Conservation (phyloP, 192 early-diverging fungal species). For the Tieghemiomyces parasiticus region DNA sequence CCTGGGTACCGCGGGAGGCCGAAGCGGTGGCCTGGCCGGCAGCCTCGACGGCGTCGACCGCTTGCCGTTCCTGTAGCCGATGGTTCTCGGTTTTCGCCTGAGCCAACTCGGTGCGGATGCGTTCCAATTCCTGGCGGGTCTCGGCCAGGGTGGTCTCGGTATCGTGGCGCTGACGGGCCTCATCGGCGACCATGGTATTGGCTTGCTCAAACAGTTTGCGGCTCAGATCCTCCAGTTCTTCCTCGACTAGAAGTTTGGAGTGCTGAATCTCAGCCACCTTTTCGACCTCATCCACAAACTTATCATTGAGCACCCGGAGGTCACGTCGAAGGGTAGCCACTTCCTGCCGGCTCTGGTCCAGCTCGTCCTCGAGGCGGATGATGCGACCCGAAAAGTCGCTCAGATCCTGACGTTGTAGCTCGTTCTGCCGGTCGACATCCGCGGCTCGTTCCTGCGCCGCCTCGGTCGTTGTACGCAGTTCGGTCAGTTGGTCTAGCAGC, state of each 20-base stretch:
- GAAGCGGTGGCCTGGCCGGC: slow-evolving; percentile 11
- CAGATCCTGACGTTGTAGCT: slow-evolving; percentile 45
- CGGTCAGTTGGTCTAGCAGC: slow-evolving; percentile 13
- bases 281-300: slow-evolving; percentile 64
- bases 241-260: slow-evolving; percentile 82
- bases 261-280: slow-evolving; percentile 76
- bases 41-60: background rate
- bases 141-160: slow-evolving; percentile 49
- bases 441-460: slow-evolving; percentile 54
- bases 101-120: slow-evolving; percentile 75
- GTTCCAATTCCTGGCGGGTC: slow-evolving; percentile 44
- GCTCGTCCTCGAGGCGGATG: slow-evolving; percentile 16
- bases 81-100: slow-evolving; percentile 32
- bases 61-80: slow-evolving; percentile 20
- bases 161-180: slow-evolving; percentile 46
- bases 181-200: slow-evolving; percentile 77
- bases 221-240: slow-evolving; percentile 88
- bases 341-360: slow-evolving; percentile 33
- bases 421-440: too few species aligned
- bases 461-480: slow-evolving; percentile 53
- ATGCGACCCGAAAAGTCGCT: slow-evolving; percentile 18
- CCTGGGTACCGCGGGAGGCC: slow-evolving; percentile 12
- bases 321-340: slow-evolving; percentile 54
- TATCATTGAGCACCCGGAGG: slow-evolving; percentile 62
- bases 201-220: slow-evolving; percentile 87